Evolutionary conservation across 2,329 filamentous ascomycete species (phyloP).

Genomic region (Fusarium sp.): DNA sequence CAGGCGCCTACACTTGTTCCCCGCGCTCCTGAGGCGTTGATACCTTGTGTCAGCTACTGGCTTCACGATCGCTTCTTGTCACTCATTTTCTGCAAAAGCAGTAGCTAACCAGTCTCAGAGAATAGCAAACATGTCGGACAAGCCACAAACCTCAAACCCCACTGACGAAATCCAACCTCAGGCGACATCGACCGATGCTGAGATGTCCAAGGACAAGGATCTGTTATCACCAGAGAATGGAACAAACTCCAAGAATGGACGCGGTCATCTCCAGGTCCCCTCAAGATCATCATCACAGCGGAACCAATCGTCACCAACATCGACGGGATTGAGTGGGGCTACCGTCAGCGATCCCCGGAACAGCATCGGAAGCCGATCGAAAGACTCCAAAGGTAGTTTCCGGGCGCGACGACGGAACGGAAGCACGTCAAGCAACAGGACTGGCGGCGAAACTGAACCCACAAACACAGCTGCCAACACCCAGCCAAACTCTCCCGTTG

Average conservation of each 20-base stretch:
- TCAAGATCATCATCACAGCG: constrained; percentile 74
- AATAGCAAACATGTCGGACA: constrained; percentile 55
- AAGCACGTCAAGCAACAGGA: constrained; percentile 77
- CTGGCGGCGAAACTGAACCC: constrained; percentile 68
- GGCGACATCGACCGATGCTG: constrained; percentile 53
- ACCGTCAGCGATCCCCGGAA: constrained; percentile 73
- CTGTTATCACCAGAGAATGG: constrained; percentile 60
- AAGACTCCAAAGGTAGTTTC: constrained; percentile 76
- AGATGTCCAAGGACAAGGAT: constrained; percentile 63
- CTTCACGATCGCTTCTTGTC: constrained; percentile 20
- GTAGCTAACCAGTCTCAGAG: constrained; percentile 41
- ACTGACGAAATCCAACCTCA: constrained; percentile 55
- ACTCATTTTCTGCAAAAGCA: constrained; percentile 15
- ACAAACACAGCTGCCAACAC: constrained; percentile 65
- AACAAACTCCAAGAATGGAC: constrained; percentile 64
- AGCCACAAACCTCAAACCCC: constrained; percentile 47
- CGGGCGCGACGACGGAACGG: constrained; percentile 75
- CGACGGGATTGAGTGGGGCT: constrained; percentile 72
- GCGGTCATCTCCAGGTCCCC: constrained; percentile 70
- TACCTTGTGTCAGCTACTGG: constrained; percentile 5
- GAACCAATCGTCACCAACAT: constrained; percentile 71
- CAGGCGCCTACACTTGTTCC: constrained; percentile 2
- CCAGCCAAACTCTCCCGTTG: constrained; percentile 67
- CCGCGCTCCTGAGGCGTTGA: constrained; percentile 5
- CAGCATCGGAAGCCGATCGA: constrained; percentile 75